Percentiles rank a stretch among this genome's conserved stretches.
phyloP scores from a whole-genome alignment of 805 yeast genomes.

The Millerozyma miso region DNA sequence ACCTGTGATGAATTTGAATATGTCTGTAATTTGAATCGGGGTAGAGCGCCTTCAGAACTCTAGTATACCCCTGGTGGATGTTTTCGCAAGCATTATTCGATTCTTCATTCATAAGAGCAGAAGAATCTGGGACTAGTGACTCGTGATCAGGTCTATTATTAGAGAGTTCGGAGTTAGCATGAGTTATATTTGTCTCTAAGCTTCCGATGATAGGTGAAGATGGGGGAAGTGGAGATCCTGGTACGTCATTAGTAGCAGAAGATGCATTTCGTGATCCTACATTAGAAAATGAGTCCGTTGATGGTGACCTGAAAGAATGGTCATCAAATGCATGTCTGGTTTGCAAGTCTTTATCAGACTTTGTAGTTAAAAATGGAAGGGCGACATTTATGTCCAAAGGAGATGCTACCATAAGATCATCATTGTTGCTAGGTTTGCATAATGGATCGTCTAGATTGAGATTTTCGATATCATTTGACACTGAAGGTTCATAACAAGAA shows the following conservation, averaged over 20 bases:
- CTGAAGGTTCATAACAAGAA: constrained; percentile 44
- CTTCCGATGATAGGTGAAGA: constrained; percentile 37
- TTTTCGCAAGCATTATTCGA: constrained; percentile 18
- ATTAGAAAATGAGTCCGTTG: constrained; percentile 7
- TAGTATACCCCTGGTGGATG: constrained; percentile 33
- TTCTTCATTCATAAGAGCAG: constrained; percentile 25
- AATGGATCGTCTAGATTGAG: constrained; percentile 5
- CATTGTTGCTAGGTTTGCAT: constrained; percentile 5
- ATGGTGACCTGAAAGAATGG: constrained; percentile 1
- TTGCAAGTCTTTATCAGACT: constrained; percentile 25
- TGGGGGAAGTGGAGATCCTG: constrained; percentile 10
- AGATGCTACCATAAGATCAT: constrained; percentile 32
- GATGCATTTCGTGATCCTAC: constrained; percentile 27
- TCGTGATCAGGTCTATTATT: constrained; percentile 5
- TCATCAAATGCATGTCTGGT: constrained; percentile 16
- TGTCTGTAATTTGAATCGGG: constrained; percentile 65
- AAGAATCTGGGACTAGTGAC: constrained; percentile 21
- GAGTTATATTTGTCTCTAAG: constrained; percentile 36
- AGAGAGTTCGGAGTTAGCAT: constrained; percentile 13
- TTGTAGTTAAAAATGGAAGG: constrained; percentile 40
- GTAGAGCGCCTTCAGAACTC: constrained; percentile 40
- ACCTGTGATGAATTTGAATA: constrained; percentile 59
- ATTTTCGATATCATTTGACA: constrained; percentile 8
- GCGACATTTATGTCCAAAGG: constrained; percentile 43
- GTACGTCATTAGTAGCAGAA: constrained; percentile 9